Evolutionary conservation across 192 early-diverging fungal species (phyloP).

Genomic region (Lobosporangium transversale): DNA sequence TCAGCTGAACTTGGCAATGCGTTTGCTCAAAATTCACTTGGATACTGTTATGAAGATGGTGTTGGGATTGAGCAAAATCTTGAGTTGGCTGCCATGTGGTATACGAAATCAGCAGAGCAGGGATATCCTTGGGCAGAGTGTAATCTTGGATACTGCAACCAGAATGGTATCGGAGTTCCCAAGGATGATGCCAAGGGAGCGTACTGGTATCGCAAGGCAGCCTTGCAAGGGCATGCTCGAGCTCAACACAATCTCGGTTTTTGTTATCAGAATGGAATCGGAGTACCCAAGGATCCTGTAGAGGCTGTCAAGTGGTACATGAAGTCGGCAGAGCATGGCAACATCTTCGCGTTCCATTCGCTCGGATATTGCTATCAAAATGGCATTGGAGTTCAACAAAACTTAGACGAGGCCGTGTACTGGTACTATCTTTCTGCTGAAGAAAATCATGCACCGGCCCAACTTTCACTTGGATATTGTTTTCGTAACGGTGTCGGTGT

Average conservation of each 20-base stretch:
- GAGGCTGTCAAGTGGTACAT: slow-evolving; percentile 67
- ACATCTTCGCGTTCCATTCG: slow-evolving; percentile 68
- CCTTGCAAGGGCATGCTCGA: slow-evolving; percentile 72
- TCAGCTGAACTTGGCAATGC: slow-evolving; percentile 81
- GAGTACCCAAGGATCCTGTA: slow-evolving; percentile 65
- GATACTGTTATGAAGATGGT: slow-evolving; percentile 87
- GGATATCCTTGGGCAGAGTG: slow-evolving; percentile 76
- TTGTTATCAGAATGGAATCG: slow-evolving; percentile 89
- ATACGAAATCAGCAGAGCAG: slow-evolving; percentile 64
- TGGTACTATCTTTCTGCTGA: slow-evolving; percentile 72
- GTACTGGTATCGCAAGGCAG: slow-evolving; percentile 73
- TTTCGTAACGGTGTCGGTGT: slow-evolving; percentile 72
- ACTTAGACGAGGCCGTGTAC: slow-evolving; percentile 63
- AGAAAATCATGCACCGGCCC: slow-evolving; percentile 69
- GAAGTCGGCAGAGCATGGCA: slow-evolving; percentile 64
- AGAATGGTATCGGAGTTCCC: slow-evolving; percentile 69
- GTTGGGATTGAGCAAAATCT: slow-evolving; percentile 70
- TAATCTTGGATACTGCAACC: slow-evolving; percentile 83
- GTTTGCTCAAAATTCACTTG: slow-evolving; percentile 88
- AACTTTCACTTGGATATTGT: slow-evolving; percentile 70
- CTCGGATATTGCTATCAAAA: slow-evolving; percentile 73
- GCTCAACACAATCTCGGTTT: slow-evolving; percentile 79
- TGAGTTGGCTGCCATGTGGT: slow-evolving; percentile 70
- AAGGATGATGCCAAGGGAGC: slow-evolving; percentile 64
- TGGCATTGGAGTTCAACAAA: slow-evolving; percentile 65